Evolutionary conservation across 2,329 filamentous ascomycete genomes (phyloP), one percentile per base, ranked within the genome.

Genomic region (Aureobasidium sp.): DNA sequence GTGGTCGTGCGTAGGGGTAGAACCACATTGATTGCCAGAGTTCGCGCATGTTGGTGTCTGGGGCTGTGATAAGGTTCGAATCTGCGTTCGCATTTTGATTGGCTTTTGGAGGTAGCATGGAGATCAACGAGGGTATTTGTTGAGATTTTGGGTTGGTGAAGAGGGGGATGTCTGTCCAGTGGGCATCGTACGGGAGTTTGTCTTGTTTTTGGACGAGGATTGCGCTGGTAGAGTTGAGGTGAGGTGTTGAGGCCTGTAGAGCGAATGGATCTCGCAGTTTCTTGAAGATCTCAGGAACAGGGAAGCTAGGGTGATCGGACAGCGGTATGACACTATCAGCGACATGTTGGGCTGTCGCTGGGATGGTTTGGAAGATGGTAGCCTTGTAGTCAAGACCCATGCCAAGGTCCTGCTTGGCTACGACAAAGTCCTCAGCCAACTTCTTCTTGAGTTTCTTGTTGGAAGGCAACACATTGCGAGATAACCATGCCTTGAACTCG

Each of bases 1-100:
- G 40, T 10, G 47, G 42, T 23, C 58, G 58, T 13, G 58, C 58
- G 19, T 53, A 46, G 1, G 58, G 58, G n/a, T 29, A 46, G 47
- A 60, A 60, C 58, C 58, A 60, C 29, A 60, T 37, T 7, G 47
- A 53, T 27, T 53, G 29, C 46, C 47, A 60, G 8, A 54, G 46
- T 27, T 60, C 58, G 19, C 33, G 31, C 45, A 50, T 47, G 19
- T 60, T 51, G 10, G 57, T 45, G 17, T 60, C 46, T 23, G 47
- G 47, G 5, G 42, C 55, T 9, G 35, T 49, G 21, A 58, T 21
- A 4, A 58, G 10, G n/a, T 29, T 31, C 11, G 40, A 46, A 10
- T 38, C 17, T 17, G 21, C 2, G n/a, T 46, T 27, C 25, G 38
- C 15, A 10, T 45, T 4, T 9, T 17, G 13, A 1, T 49, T 43